Base-by-base conservation (phyloP, 140 eudicot genomes). In the Stevia rebaudiana region DNA sequence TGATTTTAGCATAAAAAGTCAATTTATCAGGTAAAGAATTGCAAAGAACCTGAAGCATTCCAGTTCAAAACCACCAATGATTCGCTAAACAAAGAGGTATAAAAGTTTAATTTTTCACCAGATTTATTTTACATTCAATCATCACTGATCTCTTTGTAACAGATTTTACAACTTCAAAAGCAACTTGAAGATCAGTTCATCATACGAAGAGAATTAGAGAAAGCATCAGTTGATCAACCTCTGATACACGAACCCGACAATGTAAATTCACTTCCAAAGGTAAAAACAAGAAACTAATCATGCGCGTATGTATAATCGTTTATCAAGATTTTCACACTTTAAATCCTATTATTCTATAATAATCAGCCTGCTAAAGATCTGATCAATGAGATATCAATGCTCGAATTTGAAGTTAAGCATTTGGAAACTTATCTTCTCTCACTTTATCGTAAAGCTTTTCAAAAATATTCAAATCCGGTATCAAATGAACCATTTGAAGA, bases 321-420 rank as follows among this genome's bases (percentile, higher is more conserved):
- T 7, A 53, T 50, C 49, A 67, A 40, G n/a, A 37, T 60, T 30
- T 67, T 16, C 2, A 37, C 28, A 33, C 9, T 69, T 54, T 65
- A 21, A 42, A 9, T 8, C 25, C 6, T 19, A 33, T 44, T 46
- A 47, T 11, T 6, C 19, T 17, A 57, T 47, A 74, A 28, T 25
- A 35, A 65, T 61, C 94, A 90, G 98, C 84, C 92, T 54, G 82
- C 83, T 21, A 79, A 80, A 65, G 89, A 91, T 74, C 69, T 91
- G 64, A 79, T 91, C 51, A 77, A 81, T 78, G 98, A 91, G 75
- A 84, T 91, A 23, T 75, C 89, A 4, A 58, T 80, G 43, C 61
- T 91, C 59, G 98, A 91, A 76, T 24, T 81, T 75, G 96, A 91
- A 80, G 87, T 84, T 22, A 73, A 58, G 56, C 72, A 84, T 59